Evolutionary conservation across 768 basidiomycete species (phyloP), one percentile per base, ranked within the genome.

Genomic region (Cystobasidium ongulense): DNA sequence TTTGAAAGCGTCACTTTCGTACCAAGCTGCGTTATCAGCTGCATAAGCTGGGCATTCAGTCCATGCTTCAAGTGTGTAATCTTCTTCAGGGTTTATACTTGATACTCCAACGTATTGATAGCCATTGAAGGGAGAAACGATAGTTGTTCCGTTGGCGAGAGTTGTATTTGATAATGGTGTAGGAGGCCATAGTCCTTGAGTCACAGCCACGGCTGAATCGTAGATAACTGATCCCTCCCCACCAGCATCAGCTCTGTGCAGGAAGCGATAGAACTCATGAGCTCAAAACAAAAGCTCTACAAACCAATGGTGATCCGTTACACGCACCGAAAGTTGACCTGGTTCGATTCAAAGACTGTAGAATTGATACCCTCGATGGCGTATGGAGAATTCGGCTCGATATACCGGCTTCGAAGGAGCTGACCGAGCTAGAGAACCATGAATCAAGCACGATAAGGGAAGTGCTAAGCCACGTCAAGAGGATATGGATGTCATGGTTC

Each of bases 81-180:
- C 75, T 17, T 76, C 62, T 21, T 66, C 73, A 5, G 59, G 67
- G 18, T 76, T 63, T 5, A 74, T 64, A 54, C 59, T 66, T 36
- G 53, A 38, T 35, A 76, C 85, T 15, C 90, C 89, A 61, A 93
- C 86, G 76, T 92, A 93, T 81, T 90, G 88, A 79, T 89, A 90
- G 7, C 90, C 90, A 25, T 80, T 81, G 1, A 89, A 80, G 15
- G 90, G 88, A 10, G 85, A 87, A 1, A 41, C 46, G 36, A 90
- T 80, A 13, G 81, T 85, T 1, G 88, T 85, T 1, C 88, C 87
- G 77, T 91, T 88, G 1, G 89, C 87, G 27, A 90, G 82, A 1
- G 84, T 86, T 18, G 83, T 86, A n/a, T 82, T 86, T 67, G 84
- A 85, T 27, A 79, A 84, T 18, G 84, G 82, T 80, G 84, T 86